Percentiles rank a stretch among this genome's conserved stretches.
Evolutionary conservation across 805 yeast species (phyloP).

Genomic region (Hanseniaspora thailandica): DNA sequence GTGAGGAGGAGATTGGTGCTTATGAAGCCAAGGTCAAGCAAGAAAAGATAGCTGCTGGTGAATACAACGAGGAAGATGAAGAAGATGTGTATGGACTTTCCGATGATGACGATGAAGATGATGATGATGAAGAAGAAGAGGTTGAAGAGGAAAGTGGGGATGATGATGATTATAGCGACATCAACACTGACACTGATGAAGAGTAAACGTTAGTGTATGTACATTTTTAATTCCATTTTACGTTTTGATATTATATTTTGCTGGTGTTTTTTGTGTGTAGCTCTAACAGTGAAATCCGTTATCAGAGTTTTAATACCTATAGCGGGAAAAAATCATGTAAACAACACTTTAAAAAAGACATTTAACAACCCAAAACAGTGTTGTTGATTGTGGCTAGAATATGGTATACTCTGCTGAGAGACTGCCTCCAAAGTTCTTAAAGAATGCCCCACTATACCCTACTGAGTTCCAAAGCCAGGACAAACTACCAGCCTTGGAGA

Average conservation of each 20-base stretch:
- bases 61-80: constrained; percentile 29
- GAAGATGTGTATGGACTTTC: constrained; percentile 42
- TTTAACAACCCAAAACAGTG: too few relatives aligned
- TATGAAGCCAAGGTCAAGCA: constrained; percentile 16
- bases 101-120: constrained; percentile 36
- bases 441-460: constrained; percentile 28
- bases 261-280: too few relatives aligned
- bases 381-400: too few relatives aligned
- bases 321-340: too few relatives aligned
- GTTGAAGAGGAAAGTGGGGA: constrained; percentile 59
- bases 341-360: too few relatives aligned
- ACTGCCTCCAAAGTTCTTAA: constrained; percentile 17
- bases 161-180: constrained; percentile 32
- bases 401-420: neutral
- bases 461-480: constrained; percentile 23
- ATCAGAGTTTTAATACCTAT: too few relatives aligned
- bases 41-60: constrained; percentile 24
- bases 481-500: constrained; percentile 31
- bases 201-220: constrained; percentile 17
- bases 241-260: neutral
- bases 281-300: too few relatives aligned
- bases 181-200: constrained; percentile 29
- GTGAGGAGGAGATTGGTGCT: constrained; percentile 17
- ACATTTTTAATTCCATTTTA: neutral
- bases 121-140: constrained; percentile 37